phyloP scores from a whole-genome alignment of 106 monocot species.

The Phalaenopsis aphrodite region DNA sequence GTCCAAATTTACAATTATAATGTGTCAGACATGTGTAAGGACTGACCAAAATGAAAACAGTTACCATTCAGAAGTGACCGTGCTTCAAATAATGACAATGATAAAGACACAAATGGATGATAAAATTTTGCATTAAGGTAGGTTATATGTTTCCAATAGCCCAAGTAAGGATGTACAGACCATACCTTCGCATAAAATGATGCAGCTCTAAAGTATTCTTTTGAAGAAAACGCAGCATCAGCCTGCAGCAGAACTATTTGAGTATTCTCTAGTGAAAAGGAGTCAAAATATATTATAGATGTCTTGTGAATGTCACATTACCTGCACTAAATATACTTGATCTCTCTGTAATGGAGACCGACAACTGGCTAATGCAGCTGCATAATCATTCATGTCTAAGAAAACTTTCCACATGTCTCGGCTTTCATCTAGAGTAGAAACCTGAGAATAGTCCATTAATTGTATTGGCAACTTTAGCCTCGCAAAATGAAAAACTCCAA shows the following conservation, averaged over 20 bases:
- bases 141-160: neutral
- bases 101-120: neutral
- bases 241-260: slow-evolving; percentile 43
- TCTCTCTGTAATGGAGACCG: slow-evolving; percentile 80
- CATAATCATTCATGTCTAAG: slow-evolving; percentile 80
- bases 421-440: slow-evolving; percentile 83
- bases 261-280: neutral
- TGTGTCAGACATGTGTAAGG: too few relatives aligned
- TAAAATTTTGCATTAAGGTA: neutral
- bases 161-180: neutral
- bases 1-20: too few relatives aligned
- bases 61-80: too few relatives aligned
- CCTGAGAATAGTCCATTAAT: slow-evolving; percentile 34
- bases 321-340: slow-evolving; percentile 90
- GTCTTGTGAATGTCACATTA: slow-evolving; percentile 13
- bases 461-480: neutral
- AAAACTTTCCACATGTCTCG: slow-evolving; percentile 97
- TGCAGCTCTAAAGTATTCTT: slow-evolving; percentile 91
- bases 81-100: neutral
- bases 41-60: too few relatives aligned
- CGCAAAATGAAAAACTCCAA: neutral
- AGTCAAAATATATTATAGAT: neutral
- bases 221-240: slow-evolving; percentile 74
- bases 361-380: slow-evolving; percentile 81
- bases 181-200: slow-evolving; percentile 97